phyloP scores from a whole-genome alignment of 495 filamentous ascomycete genomes.

The Penicillium canariense region DNA sequence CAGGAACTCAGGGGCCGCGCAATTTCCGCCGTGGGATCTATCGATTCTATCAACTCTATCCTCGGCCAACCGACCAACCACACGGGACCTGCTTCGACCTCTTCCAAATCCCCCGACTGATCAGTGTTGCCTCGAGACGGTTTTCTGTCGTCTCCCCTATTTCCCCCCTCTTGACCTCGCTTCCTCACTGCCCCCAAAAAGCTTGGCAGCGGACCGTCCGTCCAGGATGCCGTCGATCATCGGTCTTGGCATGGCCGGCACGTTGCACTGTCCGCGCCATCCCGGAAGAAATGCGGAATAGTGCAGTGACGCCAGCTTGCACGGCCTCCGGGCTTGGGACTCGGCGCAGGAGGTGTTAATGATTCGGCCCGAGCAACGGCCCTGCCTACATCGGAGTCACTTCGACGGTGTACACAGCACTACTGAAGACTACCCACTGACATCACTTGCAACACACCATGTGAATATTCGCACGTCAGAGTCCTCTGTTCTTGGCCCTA shows the following conservation, averaged over 20 bases:
- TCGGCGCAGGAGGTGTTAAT: too few species aligned
- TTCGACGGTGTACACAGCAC: neutral
- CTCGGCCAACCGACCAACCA: neutral
- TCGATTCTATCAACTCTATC: neutral
- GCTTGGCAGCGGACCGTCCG: slow-evolving; percentile 40
- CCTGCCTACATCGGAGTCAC: slow-evolving; percentile 1
- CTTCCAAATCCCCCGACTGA: too few species aligned
- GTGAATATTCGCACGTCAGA: too few species aligned
- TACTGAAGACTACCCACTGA: neutral
- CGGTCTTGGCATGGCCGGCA: slow-evolving; percentile 30
- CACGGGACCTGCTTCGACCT: too few species aligned
- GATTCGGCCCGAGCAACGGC: neutral
- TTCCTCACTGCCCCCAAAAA: slow-evolving; percentile 30
- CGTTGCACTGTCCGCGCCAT: slow-evolving; percentile 13
- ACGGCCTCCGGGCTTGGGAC: too few species aligned
- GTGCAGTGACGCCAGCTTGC: too few species aligned
- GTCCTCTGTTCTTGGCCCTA: too few species aligned
- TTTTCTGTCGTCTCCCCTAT: neutral
- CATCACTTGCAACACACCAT: neutral
- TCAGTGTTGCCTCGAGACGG: neutral
- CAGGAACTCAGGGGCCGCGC: slow-evolving; percentile 9
- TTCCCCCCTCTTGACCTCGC: neutral
- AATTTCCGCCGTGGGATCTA: neutral
- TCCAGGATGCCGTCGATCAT: slow-evolving; percentile 37
- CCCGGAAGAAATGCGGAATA: slow-evolving; percentile 19